Conservation (phyloP, 495 filamentous ascomycete genomes). For the Pyronema domesticum region DNA sequence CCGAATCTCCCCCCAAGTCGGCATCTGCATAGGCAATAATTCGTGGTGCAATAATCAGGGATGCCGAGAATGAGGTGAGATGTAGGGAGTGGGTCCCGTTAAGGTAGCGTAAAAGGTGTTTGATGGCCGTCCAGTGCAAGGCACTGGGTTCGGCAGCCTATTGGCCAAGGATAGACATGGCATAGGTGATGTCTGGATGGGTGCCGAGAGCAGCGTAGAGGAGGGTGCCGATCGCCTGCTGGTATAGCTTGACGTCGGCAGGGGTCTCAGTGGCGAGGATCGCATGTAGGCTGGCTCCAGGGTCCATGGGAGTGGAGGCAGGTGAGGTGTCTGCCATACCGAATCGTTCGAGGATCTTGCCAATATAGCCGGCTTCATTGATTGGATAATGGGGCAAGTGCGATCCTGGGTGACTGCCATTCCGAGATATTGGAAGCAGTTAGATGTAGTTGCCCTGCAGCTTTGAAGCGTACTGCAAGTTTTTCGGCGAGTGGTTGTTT, state of each 20-base stretch:
- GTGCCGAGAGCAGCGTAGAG: not conserved
- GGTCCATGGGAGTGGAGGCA: not conserved
- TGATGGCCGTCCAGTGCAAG: not conserved
- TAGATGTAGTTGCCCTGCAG: no score
- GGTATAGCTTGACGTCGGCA: not conserved
- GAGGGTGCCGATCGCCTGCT: not conserved
- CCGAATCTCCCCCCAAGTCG: no score
- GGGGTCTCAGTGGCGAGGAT: not conserved
- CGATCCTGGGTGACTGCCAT: not conserved
- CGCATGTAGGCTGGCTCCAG: not conserved
- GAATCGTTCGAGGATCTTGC: not conserved
- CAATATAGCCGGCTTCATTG: not conserved
- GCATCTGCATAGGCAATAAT: slow-evolving; percentile 1
- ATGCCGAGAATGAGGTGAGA: not conserved
- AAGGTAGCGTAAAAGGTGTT: not conserved
- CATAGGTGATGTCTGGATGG: not conserved
- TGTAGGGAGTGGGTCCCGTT: not conserved
- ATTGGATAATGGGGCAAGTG: not conserved
- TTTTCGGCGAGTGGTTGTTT: no score
- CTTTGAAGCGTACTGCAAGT: no score
- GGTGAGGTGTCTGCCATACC: not conserved
- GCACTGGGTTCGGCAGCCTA: not conserved
- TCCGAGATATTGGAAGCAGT: not conserved
- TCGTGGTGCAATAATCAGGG: no score
- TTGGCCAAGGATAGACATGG: not conserved